Percentiles rank a stretch among this genome's conserved stretches.
phyloP scores from a whole-genome alignment of 139 green algal genomes.

The Chlorella sorokiniana region DNA sequence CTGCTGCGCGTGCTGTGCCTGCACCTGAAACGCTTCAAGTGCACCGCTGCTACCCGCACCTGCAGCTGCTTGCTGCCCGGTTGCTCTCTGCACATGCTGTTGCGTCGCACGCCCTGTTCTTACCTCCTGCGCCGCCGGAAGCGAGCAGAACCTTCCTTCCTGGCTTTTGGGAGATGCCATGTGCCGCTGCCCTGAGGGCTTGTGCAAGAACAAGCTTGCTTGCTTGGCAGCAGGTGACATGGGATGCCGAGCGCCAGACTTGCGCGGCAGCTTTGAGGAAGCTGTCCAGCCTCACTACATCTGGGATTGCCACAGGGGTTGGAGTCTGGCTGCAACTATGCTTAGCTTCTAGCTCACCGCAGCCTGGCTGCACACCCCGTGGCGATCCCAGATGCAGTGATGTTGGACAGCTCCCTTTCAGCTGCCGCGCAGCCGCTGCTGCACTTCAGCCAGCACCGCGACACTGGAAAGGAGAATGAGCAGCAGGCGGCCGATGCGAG shows the following conservation, averaged over 20 bases:
- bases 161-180: not conserved
- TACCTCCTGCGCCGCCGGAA: too few species aligned
- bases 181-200: too few species aligned
- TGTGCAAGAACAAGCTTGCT: too few species aligned
- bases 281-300: constrained; percentile 26
- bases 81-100: not conserved
- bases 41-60: not conserved
- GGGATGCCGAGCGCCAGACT: constrained; percentile 2
- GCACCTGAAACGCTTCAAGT: constrained; percentile 77
- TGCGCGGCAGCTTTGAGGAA: constrained; percentile 1
- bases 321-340: constrained; percentile 41
- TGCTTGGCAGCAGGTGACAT: constrained; percentile 3
- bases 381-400: constrained; percentile 22
- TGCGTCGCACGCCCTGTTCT: not conserved
- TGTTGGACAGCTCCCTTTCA: constrained; percentile 23
- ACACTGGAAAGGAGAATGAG: constrained; percentile 35
- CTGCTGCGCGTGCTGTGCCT: constrained; percentile 71
- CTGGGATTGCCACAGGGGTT: constrained; percentile 26
- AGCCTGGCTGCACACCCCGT: constrained; percentile 41
- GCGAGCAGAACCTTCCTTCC: too few species aligned
- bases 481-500: not conserved
- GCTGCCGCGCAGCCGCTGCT: constrained; percentile 26
- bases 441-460: not conserved
- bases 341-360: too few species aligned
- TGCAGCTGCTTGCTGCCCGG: not conserved